phyloP scores from a whole-genome alignment of 768 basidiomycete genomes.

The Hericium rajendrae region DNA sequence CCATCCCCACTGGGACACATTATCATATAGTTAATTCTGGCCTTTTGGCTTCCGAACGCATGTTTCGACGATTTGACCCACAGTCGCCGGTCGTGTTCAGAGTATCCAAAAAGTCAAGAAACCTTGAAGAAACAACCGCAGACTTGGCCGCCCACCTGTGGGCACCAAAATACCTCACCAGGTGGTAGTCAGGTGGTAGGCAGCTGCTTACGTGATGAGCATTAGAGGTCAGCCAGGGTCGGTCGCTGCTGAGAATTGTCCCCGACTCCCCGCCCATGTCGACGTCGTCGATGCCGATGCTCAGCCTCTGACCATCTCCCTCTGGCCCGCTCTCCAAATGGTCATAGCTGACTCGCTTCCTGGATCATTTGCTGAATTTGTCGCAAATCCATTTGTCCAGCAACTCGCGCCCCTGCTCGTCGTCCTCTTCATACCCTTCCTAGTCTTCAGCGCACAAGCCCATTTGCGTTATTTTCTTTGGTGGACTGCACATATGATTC shows the following conservation, averaged over 20 bases:
- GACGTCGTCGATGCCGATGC: neutral
- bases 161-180: no score
- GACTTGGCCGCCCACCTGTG: no score
- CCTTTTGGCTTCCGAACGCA: no score
- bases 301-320: neutral
- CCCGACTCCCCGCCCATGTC: neutral
- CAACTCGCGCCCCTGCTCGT: slow-evolving; percentile 51
- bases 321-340: neutral
- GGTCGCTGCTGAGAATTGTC: no score
- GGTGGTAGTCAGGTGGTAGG: no score
- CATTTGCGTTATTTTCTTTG: slow-evolving; percentile 17
- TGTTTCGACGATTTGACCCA: slow-evolving; percentile 66
- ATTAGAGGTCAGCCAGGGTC: no score
- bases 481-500: slow-evolving; percentile 43
- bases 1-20: no score
- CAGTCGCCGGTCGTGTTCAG: slow-evolving; percentile 94
- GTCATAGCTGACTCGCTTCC: neutral
- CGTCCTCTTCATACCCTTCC: slow-evolving; percentile 35
- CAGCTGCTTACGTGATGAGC: no score
- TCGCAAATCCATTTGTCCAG: slow-evolving; percentile 26
- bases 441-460: slow-evolving; percentile 23
- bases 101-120: slow-evolving; percentile 24
- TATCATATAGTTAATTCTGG: no score
- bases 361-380: slow-evolving; percentile 7
- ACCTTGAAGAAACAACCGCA: no score